Evolutionary conservation across 202 grass and related monocot genomes (phyloP).

Genomic region (Schoenoplectus tabernaemontani): DNA sequence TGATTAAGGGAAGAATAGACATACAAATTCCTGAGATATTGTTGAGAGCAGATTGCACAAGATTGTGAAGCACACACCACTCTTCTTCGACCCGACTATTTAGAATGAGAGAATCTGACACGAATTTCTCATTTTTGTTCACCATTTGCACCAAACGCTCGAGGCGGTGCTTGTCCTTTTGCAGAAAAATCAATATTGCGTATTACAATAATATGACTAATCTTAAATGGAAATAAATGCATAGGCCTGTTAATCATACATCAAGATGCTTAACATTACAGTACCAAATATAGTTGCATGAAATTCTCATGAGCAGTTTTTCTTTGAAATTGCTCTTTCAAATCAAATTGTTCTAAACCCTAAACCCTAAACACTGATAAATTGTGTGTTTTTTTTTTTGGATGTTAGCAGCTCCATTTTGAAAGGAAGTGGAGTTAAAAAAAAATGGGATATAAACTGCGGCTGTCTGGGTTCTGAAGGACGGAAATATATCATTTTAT

Average conservation of each 20-base stretch:
- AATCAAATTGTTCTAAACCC: not conserved
- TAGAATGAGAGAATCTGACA: conserved; percentile 27
- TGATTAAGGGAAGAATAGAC: conserved; percentile 15
- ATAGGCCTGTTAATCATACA: not conserved
- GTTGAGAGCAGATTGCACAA: conserved; percentile 51
- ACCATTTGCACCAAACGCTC: conserved; percentile 49
- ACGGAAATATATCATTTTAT: not conserved
- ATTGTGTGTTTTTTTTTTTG: not conserved
- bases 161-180: conserved; percentile 56
- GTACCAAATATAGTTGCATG: not conserved
- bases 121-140: conserved; percentile 28
- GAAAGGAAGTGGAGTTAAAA: not conserved
- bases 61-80: conserved; percentile 79
- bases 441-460: not conserved
- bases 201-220: conserved; percentile 18
- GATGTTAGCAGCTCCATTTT: not conserved
- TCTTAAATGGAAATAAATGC: conserved; percentile 18
- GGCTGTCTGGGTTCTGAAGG: not conserved
- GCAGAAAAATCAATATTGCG: conserved; percentile 21
- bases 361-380: not conserved
- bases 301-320: not conserved
- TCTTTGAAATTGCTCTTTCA: not conserved
- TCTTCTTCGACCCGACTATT: conserved; percentile 54
- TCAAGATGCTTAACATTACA: not conserved
- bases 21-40: conserved; percentile 88